Percentiles rank a stretch among this genome's conserved stretches.
These are phyloP conservation scores for Vitis labrusca DNA, from an alignment of 164 flowering plant genomes.

Conservation along the genomic window DNA sequence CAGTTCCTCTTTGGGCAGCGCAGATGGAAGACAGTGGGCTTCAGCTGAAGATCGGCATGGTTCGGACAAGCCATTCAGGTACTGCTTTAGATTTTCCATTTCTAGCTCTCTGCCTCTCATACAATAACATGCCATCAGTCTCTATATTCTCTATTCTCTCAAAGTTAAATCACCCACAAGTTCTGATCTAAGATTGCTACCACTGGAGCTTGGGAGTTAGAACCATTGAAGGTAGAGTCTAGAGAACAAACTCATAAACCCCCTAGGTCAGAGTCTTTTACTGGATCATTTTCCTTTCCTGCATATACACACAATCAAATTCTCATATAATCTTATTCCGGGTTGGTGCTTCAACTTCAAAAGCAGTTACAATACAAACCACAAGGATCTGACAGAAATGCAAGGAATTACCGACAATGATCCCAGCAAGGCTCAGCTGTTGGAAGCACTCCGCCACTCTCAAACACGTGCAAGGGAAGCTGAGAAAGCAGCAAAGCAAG, in stretches of 20 bases:
- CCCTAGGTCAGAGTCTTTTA: too few species aligned
- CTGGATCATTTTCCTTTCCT: too few species aligned
- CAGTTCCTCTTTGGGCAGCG: constrained; percentile 12
- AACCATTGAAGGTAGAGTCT: too few species aligned
- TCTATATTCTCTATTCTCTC: too few species aligned
- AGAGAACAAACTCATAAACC: too few species aligned
- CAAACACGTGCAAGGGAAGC: constrained; percentile 98
- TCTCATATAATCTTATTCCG: too few species aligned
- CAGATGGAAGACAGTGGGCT: constrained; percentile 9
- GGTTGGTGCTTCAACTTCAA: neutral
- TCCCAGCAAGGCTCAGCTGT: constrained; percentile 59
- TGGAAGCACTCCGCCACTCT: constrained; percentile 88
- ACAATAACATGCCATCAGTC: too few species aligned
- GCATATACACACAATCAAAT: too few species aligned
- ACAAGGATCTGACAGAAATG: constrained; percentile 2
- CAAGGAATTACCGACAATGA: constrained; percentile 20
- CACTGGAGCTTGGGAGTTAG: too few species aligned
- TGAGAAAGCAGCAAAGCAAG: constrained; percentile 74
- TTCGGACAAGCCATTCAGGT: constrained; percentile 29
- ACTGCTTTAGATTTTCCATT: neutral
- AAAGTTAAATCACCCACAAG: too few species aligned
- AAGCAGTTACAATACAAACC: constrained; percentile 1
- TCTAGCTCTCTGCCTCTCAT: neutral
- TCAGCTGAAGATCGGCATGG: constrained; percentile 18
- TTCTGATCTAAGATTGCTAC: too few species aligned